These are phyloP conservation scores for Entomortierella parvispora DNA, from an alignment of 192 early-diverging fungal species.

Conservation along the genomic window DNA sequence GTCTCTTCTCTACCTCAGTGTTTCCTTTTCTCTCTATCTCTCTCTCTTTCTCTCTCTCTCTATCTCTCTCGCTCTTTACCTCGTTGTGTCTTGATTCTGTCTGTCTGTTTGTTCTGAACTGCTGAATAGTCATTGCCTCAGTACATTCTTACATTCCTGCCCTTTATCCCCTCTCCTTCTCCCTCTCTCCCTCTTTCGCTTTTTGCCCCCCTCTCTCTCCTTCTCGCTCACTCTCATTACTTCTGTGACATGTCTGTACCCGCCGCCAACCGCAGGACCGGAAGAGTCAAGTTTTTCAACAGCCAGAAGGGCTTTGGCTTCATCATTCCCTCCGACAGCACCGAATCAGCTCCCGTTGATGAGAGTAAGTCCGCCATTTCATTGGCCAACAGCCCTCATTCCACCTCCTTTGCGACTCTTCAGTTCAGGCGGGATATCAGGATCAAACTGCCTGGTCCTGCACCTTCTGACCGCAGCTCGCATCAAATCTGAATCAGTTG, in stretches of 20 bases:
- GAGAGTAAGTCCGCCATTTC: conserved; percentile 74
- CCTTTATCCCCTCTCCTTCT: not conserved
- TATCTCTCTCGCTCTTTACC: no score
- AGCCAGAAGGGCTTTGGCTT: conserved; percentile 91
- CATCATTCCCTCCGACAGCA: conserved; percentile 77
- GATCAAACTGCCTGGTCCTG: conserved; percentile 2
- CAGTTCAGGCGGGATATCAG: not conserved
- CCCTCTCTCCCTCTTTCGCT: not conserved
- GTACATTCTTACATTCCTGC: conserved; percentile 15
- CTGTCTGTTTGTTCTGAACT: no score
- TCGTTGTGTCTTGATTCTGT: no score
- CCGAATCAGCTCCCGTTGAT: conserved; percentile 63
- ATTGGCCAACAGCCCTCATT: conserved; percentile 1
- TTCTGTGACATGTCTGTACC: conserved; percentile 35
- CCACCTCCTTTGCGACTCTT: not conserved
- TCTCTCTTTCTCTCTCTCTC: no score
- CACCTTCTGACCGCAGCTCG: no score
- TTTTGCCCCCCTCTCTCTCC: not conserved
- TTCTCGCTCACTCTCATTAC: conserved; percentile 3
- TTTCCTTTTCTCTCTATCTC: no score
- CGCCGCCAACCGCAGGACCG: conserved; percentile 56
- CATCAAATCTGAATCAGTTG: no score
- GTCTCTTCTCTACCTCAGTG: no score
- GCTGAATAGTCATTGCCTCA: no score
- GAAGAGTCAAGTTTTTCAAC: conserved; percentile 90